Conservation (phyloP, 176 grass and related monocot species). For the Puya raimondii region DNA sequence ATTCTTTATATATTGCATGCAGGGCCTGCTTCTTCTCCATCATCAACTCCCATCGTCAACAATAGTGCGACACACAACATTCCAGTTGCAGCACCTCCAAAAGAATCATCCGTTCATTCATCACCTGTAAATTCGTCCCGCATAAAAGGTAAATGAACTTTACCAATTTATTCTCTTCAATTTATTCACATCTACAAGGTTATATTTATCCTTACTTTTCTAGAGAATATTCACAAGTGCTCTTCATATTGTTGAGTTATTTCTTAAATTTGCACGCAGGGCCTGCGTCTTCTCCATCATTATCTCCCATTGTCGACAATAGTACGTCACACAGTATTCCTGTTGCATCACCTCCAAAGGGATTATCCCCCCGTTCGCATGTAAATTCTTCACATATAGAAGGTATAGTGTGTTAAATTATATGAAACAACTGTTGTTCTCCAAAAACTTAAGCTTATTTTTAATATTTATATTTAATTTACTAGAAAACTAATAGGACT, state of each 20-base stretch:
- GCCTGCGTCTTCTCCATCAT: constrained; percentile 9
- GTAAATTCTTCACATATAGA: constrained; percentile 7
- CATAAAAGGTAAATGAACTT: too few species aligned
- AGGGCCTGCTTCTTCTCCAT: constrained; percentile 41
- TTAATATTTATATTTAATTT: too few species aligned
- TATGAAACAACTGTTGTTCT: too few species aligned
- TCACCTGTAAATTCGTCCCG: constrained; percentile 17
- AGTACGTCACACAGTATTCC: background rate
- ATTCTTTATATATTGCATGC: constrained; percentile 4
- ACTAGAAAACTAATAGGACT: too few species aligned
- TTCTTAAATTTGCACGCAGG: background rate
- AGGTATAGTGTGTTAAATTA: background rate
- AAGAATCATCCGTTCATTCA: constrained; percentile 31
- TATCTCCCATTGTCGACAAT: background rate
- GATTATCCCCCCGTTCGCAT: constrained; percentile 12
- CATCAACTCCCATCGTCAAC: constrained; percentile 17
- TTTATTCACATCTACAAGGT: too few species aligned
- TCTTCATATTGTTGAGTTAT: too few species aligned
- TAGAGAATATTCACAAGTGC: too few species aligned
- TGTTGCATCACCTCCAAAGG: constrained; percentile 29
- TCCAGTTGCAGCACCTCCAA: constrained; percentile 41
- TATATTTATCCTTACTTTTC: too few species aligned
- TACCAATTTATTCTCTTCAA: too few species aligned
- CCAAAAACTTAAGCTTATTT: too few species aligned
- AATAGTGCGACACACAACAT: constrained; percentile 11